Percentiles rank a stretch among this genome's conserved stretches.
Conservation (phyloP, 164 flowering plant genomes). For the Sextonia rubra region DNA sequence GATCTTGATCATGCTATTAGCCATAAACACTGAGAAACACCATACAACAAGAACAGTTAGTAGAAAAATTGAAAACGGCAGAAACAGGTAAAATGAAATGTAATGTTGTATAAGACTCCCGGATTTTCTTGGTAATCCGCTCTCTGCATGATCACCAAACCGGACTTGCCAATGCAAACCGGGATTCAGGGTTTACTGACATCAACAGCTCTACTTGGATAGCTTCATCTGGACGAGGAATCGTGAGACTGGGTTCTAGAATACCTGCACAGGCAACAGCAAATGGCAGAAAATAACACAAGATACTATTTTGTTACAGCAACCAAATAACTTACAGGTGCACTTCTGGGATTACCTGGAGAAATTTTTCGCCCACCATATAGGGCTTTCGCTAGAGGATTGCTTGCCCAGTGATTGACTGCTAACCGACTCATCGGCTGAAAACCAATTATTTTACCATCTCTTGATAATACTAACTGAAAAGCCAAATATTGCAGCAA, state of each 20-base stretch:
- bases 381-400: slow-evolving; percentile 69
- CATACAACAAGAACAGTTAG: no score
- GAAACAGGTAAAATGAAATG: not conserved
- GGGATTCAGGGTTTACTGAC: slow-evolving; percentile 46
- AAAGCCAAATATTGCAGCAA: slow-evolving; percentile 1
- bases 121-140: not conserved
- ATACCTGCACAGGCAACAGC: slow-evolving; percentile 42
- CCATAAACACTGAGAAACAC: no score
- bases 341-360: slow-evolving; percentile 45
- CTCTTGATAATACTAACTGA: slow-evolving; percentile 66
- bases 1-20: not conserved
- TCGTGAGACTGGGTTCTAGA: slow-evolving; percentile 58
- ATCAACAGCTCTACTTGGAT: slow-evolving; percentile 62
- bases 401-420: slow-evolving; percentile 76
- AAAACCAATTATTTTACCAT: slow-evolving; percentile 66
- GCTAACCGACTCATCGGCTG: slow-evolving; percentile 75
- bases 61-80: not conserved
- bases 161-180: slow-evolving; percentile 71
- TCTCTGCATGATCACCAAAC: slow-evolving; percentile 11
- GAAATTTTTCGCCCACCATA: slow-evolving; percentile 61
- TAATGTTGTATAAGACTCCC: not conserved
- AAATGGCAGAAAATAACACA: not conserved
- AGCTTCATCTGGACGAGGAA: slow-evolving; percentile 38
- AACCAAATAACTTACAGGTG: not conserved
- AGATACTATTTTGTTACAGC: not conserved